Base-by-base conservation (phyloP, 2,329 filamentous ascomycete genomes). In the Neofusicoccum parvum region DNA sequence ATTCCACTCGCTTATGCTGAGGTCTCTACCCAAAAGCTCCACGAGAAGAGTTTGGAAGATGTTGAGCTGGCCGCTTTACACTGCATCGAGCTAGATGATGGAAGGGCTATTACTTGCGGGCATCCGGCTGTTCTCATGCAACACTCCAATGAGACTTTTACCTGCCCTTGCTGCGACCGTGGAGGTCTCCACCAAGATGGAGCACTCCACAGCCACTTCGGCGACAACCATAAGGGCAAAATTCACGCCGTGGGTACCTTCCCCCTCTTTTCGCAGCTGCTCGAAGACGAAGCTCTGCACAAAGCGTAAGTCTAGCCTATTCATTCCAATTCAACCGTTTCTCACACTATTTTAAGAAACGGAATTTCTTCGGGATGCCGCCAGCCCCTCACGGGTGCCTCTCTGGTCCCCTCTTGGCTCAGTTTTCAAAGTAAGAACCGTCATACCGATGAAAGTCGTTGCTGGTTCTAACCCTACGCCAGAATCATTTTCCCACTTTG, bases 311-410 rank as follows among this genome's bases (percentile, higher is more conserved):
- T 72, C 34, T 11, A 37, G 36, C 36, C 20, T 48, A 65, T 23
- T n/a, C 43, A 23, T 43, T 50, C 46, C 36, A 20, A n/a, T 20
- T 53, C 64, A 23, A 60, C 59, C 51, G 23, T 41, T 54, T 20
- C 48, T 9, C 49, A 63, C 39, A 17, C n/a, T n/a, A 23, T 5
- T n/a, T n/a, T n/a, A 17, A 48, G 60, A 58, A 54, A 34, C 27
- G 15, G 15, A 46, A 32, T 51, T 20, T 15, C 41, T 34, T 39
- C 37, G 32, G 12, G 39, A 58, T 43, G 37, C 27, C 74, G 3
- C 74, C 70, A 7, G 75, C 78, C 58, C 68, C 78, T 32, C 72
- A 68, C 23, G n/a, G n/a, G n/a, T n/a, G n/a, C n/a, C n/a, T n/a
- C n/a, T n/a, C n/a, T n/a, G n/a, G n/a, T n/a, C n/a, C n/a, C n/a